A percentile compares a stretch with the other conserved stretches of the same genome.
Evolutionary conservation across 768 basidiomycete species (phyloP).

Genomic region (Zangia roseola): DNA sequence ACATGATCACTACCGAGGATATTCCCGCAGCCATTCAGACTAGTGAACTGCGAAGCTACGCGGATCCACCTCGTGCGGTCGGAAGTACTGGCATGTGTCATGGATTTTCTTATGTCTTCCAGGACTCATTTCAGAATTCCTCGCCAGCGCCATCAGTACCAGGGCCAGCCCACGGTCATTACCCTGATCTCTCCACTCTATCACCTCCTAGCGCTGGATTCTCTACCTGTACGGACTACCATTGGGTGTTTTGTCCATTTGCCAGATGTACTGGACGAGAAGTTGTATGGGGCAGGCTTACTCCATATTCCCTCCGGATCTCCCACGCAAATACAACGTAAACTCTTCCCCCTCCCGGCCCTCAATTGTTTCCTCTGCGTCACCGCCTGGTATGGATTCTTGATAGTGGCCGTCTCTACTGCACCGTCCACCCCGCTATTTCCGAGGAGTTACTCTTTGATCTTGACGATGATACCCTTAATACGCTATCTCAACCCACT

Average conservation of each 20-base stretch:
- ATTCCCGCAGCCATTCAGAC: slow-evolving; percentile 13
- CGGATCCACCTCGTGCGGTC: slow-evolving; percentile 23
- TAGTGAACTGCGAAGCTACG: slow-evolving; percentile 17
- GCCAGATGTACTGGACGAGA: too few species aligned
- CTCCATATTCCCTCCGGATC: slow-evolving; percentile 33
- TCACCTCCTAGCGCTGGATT: too few species aligned
- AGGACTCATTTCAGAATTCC: too few species aligned
- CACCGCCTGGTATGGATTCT: slow-evolving; percentile 35
- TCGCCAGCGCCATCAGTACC: slow-evolving; percentile 26
- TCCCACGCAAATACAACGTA: slow-evolving; percentile 23
- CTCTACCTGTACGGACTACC: too few species aligned
- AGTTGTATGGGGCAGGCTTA: too few species aligned
- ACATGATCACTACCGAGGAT: slow-evolving; percentile 19
- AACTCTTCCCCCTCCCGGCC: slow-evolving; percentile 17
- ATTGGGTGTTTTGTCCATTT: too few species aligned
- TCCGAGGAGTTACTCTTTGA: slow-evolving; percentile 57
- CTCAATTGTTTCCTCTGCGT: slow-evolving; percentile 30
- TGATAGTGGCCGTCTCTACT: slow-evolving; percentile 22
- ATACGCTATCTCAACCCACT: slow-evolving; percentile 11
- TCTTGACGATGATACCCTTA: slow-evolving; percentile 44
- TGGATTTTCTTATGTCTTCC: slow-evolving; percentile 14
- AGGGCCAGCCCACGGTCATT: slow-evolving; percentile 24
- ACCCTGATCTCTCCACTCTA: slow-evolving; percentile 26
- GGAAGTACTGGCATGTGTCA: slow-evolving; percentile 14
- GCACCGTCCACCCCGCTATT: slow-evolving; percentile 36